A percentile compares a stretch with the other conserved stretches of the same genome.
Conservation (phyloP, 2,329 filamentous ascomycete genomes). For the Exophiala mesophila region DNA sequence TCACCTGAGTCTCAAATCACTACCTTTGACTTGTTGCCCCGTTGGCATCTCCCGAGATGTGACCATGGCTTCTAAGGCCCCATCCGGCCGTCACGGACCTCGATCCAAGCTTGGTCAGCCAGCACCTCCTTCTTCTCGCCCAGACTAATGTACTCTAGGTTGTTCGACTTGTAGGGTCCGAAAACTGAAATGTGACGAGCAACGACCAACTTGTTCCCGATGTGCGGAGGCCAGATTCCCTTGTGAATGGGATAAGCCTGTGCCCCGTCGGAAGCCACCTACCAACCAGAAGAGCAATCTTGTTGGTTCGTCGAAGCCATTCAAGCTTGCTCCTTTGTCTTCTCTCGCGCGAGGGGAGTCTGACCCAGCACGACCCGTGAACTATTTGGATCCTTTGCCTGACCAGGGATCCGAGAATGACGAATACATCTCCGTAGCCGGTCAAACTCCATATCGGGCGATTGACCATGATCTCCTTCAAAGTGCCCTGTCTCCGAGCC, state of each 20-base stretch:
- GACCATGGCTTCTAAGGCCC: neutral
- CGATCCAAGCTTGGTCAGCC: constrained; percentile 36
- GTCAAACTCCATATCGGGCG: neutral
- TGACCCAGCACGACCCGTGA: neutral
- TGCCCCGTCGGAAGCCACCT: neutral
- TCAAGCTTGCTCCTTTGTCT: neutral
- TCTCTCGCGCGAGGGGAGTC: neutral
- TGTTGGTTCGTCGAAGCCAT: neutral
- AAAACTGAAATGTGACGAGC: constrained; percentile 19
- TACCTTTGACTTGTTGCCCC: no score
- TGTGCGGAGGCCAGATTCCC: constrained; percentile 30
- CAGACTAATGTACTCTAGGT: constrained; percentile 25
- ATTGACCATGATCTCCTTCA: neutral
- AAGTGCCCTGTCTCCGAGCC: constrained; percentile 1
- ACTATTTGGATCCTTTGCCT: neutral
- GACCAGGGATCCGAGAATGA: neutral
- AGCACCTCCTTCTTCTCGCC: constrained; percentile 1
- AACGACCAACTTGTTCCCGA: constrained; percentile 30
- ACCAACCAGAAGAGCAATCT: neutral
- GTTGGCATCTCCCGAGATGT: constrained; percentile 1
- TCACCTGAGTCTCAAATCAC: no score
- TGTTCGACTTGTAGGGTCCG: constrained; percentile 33
- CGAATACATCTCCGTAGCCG: neutral
- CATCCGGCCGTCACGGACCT: constrained; percentile 20
- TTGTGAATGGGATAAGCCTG: constrained; percentile 35